Evolutionary conservation across 768 basidiomycete genomes (phyloP).

Genomic region (Tylopilus vinaceipallidus): DNA sequence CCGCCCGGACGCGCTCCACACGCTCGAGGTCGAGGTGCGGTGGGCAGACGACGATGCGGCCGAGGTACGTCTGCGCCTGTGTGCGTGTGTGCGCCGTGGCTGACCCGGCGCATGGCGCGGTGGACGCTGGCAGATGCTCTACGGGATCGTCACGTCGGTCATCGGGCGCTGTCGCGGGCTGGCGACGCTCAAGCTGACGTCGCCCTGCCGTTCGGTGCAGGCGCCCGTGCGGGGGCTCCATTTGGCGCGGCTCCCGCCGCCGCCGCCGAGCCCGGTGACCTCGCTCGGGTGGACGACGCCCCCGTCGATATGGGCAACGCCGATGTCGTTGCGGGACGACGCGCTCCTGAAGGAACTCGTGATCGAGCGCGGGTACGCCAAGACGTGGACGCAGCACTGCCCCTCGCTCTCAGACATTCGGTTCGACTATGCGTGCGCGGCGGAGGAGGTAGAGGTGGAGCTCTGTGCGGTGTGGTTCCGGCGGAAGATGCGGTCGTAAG

Average conservation of each 20-base stretch:
- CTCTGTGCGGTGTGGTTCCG: conserved; percentile 33
- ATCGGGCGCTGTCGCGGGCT: conserved; percentile 33
- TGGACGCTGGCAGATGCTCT: conserved; percentile 25
- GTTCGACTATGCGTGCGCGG: conserved; percentile 31
- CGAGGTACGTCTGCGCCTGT: conserved; percentile 15
- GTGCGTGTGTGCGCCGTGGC: not conserved
- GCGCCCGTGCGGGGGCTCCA: conserved; percentile 12
- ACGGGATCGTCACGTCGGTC: conserved; percentile 29
- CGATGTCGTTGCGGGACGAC: not conserved
- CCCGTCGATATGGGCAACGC: not conserved
- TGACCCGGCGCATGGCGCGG: not conserved
- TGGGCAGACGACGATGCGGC: conserved; percentile 30
- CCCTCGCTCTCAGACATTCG: conserved; percentile 27
- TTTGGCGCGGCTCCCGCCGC: conserved; percentile 2
- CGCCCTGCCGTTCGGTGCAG: conserved; percentile 30
- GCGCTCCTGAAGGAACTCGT: conserved; percentile 25
- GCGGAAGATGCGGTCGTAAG: conserved; percentile 22
- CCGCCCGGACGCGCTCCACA: conserved; percentile 10
- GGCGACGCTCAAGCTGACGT: conserved; percentile 29
- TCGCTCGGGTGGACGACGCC: conserved; percentile 2
- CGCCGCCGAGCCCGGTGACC: not conserved
- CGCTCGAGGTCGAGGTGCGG: conserved; percentile 28
- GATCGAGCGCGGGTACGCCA: conserved; percentile 28
- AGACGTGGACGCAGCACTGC: conserved; percentile 29
- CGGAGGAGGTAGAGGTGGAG: conserved; percentile 27